Conservation (phyloP, 2,329 filamentous ascomycete species). For the Pyrenochaeta sp. region DNA sequence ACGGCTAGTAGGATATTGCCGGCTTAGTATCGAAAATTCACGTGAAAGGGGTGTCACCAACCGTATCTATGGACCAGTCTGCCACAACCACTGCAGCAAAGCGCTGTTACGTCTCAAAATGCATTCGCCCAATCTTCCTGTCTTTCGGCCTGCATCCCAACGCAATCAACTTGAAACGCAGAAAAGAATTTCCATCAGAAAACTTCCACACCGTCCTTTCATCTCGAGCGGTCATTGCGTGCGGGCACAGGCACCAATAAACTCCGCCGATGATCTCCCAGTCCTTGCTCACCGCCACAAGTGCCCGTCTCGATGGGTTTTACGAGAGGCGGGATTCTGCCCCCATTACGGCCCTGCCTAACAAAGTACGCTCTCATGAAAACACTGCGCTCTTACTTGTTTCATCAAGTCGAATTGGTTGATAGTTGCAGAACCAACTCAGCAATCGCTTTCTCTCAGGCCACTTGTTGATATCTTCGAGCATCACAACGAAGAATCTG, state of each 20-base stretch:
- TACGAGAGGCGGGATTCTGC: not conserved
- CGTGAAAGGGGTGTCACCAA: slow-evolving; percentile 39
- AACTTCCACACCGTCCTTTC: slow-evolving; percentile 22
- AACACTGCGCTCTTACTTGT: slow-evolving; percentile 15
- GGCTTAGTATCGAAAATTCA: slow-evolving; percentile 31
- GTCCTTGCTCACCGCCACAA: slow-evolving; percentile 32
- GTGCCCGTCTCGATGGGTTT: slow-evolving; percentile 6
- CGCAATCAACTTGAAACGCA: slow-evolving; percentile 13
- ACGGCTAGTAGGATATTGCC: slow-evolving; percentile 33
- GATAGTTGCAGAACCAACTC: not conserved
- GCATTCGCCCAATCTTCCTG: slow-evolving; percentile 25
- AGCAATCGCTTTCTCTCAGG: slow-evolving; percentile 22
- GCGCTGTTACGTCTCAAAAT: slow-evolving; percentile 31
- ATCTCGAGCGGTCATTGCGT: slow-evolving; percentile 27
- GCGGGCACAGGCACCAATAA: slow-evolving; percentile 31
- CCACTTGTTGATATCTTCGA: not conserved
- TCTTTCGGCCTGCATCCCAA: slow-evolving; percentile 3
- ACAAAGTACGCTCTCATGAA: too few relatives aligned
- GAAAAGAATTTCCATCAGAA: slow-evolving; percentile 12
- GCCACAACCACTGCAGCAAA: slow-evolving; percentile 14
- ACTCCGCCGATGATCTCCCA: slow-evolving; percentile 33
- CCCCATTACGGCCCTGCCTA: too few relatives aligned
- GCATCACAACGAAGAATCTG: slow-evolving; percentile 2
- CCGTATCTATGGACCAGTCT: slow-evolving; percentile 23
- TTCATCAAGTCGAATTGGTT: slow-evolving; percentile 5